Conservation (phyloP, 176 grass and related monocot species). For the Eragrostis nindensis region DNA sequence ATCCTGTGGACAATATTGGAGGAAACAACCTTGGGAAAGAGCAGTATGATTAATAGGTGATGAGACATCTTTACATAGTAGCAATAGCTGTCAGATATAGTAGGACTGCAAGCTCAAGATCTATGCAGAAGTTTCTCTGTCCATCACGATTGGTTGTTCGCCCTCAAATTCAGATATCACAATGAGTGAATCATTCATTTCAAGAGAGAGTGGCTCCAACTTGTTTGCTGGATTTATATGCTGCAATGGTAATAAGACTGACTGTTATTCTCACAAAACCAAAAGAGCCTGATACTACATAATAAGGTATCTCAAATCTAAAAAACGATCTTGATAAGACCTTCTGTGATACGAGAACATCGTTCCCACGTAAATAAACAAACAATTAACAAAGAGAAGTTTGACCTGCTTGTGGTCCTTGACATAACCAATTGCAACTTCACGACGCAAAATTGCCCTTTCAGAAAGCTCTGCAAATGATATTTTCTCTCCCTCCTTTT, state of each 20-base stretch:
- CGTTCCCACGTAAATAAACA: conserved; percentile 16
- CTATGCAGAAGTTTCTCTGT: conserved; percentile 15
- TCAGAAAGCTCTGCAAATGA: conserved; percentile 91
- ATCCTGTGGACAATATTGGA: conserved; percentile 7
- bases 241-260: conserved; percentile 50
- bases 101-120: conserved; percentile 10
- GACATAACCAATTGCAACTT: conserved; percentile 93
- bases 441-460: conserved; percentile 84
- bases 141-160: conserved; percentile 50
- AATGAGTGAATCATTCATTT: conserved; percentile 83
- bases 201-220: conserved; percentile 67
- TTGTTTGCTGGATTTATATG: conserved; percentile 90
- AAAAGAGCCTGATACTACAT: conserved; percentile 26
- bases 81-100: neutral
- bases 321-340: neutral
- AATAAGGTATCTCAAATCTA: conserved; percentile 9
- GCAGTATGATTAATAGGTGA: conserved; percentile 19
- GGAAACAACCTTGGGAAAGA: neutral
- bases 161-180: conserved; percentile 93
- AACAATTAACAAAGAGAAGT: conserved; percentile 28
- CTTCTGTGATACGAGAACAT: conserved; percentile 7
- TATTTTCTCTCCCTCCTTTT: conserved; percentile 81
- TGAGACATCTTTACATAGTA: conserved; percentile 25
- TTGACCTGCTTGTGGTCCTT: conserved; percentile 84
- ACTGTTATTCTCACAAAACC: neutral